Evolutionary conservation across 2,329 filamentous ascomycete genomes (phyloP).

Genomic region (Hawksworthiomyces lignivorus): DNA sequence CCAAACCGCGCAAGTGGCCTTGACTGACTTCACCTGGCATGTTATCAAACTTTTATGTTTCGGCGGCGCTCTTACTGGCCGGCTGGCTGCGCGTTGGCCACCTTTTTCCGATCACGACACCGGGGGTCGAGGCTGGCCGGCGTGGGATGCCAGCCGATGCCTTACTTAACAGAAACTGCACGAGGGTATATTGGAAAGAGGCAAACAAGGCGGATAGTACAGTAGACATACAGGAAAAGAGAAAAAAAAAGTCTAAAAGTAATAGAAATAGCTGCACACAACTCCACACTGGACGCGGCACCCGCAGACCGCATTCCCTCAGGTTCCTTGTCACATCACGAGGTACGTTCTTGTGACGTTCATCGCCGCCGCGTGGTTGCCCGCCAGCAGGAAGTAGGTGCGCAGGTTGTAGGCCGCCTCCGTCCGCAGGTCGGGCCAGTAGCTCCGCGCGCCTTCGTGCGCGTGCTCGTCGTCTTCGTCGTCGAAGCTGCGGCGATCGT

Average conservation of each 20-base stretch:
- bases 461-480: slow-evolving; percentile 1
- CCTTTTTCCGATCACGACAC: too few relatives aligned
- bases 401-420: slow-evolving; percentile 73
- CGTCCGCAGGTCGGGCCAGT: slow-evolving; percentile 43
- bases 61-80: too few relatives aligned
- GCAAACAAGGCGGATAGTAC: too few relatives aligned
- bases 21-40: too few relatives aligned
- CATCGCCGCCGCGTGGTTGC: slow-evolving; percentile 53
- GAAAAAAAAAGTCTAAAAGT: not conserved
- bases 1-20: too few relatives aligned
- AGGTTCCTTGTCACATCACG: slow-evolving; percentile 29
- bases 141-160: slow-evolving; percentile 3
- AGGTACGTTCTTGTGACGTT: slow-evolving; percentile 54
- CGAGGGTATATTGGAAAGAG: slow-evolving; percentile 4
- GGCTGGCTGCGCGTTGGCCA: too few relatives aligned
- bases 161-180: slow-evolving; percentile 2
- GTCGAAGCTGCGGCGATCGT: not conserved
- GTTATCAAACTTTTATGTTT: too few relatives aligned
- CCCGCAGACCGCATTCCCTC: too few relatives aligned
- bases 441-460: slow-evolving; percentile 29
- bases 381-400: slow-evolving; percentile 56
- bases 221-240: not conserved
- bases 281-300: too few relatives aligned
- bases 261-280: too few relatives aligned
- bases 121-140: not conserved